Evolutionary conservation across 106 monocot species (phyloP), one percentile per base, ranked within the genome.

Genomic region (Dendrobium chrysotoxum): DNA sequence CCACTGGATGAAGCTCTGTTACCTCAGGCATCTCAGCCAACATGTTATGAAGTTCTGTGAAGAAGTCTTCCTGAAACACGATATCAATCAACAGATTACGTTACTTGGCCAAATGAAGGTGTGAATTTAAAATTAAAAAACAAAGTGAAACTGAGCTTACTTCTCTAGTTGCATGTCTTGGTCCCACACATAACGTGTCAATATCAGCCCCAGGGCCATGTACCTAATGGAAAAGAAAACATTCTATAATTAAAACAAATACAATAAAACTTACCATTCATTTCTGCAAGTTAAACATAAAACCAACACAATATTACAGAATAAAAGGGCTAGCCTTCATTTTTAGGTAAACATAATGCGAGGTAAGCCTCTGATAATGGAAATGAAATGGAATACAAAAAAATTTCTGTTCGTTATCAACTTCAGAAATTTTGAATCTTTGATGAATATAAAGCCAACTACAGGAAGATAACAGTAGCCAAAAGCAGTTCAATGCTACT

Each of bases 141-240:
- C 28, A 18, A 40, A 3, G 3, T 44, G 61, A 40, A 45, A 25
- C 47, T 25, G 3, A 40, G 31, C 86, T 80, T 82, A 98, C 97
- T 83, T 92, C 95, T 87, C 98, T 81, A 26, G 92, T 95, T 53
- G 95, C 94, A 84, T 98, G 92, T 78, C 91, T 90, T 74, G 98
- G 98, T n/a, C 92, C 98, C 58, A 98, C 94, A 81, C 92, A 94
- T 68, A 98, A 82, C 40, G 98, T 95, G 74, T 98, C 98, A 40
- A 98, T 98, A 87, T 98, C 98, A 39, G 98, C 98, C 87, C 98
- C 94, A 81, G 98, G 98, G 9, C 98, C 95, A 88, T 98, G 98
- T 15, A 98, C 98, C 98, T 98, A 83, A 0, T 68, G 7, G n/a
- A 82, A 81, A 78, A 76, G n/a, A 55, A 0, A 75, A 58, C 50